Conservation (phyloP, 2,329 filamentous ascomycete species). For the Thelonectria rubi region DNA sequence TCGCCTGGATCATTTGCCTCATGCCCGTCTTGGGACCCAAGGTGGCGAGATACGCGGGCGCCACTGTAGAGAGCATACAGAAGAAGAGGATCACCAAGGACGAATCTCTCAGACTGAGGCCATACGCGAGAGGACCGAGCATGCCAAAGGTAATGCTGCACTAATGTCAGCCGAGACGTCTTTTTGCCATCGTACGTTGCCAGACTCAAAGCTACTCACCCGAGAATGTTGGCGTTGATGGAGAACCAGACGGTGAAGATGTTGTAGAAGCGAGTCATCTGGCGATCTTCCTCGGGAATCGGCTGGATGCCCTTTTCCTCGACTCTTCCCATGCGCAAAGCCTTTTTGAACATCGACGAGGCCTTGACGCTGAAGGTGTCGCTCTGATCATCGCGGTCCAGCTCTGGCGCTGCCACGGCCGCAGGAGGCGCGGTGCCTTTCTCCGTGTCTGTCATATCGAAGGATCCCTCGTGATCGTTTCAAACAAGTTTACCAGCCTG, state of each 20-base stretch:
- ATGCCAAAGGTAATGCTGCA: conserved; percentile 69
- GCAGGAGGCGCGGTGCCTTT: conserved; percentile 16
- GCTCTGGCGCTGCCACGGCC: conserved; percentile 19
- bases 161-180: conserved; percentile 17
- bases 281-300: conserved; percentile 53
- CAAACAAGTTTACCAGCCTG: background rate
- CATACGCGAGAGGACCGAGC: conserved; percentile 64
- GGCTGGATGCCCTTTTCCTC: conserved; percentile 57
- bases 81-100: conserved; percentile 72
- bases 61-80: conserved; percentile 61
- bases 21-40: conserved; percentile 70
- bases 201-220: conserved; percentile 43
- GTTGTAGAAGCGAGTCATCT: conserved; percentile 52
- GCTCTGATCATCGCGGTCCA: conserved; percentile 39
- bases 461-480: conserved; percentile 11
- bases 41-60: conserved; percentile 66
- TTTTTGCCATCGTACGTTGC: background rate
- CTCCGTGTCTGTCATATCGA: conserved; percentile 28
- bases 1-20: conserved; percentile 72
- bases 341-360: conserved; percentile 43
- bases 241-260: conserved; percentile 60
- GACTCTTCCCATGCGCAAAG: conserved; percentile 50
- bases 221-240: conserved; percentile 58
- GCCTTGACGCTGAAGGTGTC: conserved; percentile 41
- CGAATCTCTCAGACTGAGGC: conserved; percentile 64